phyloP scores from a whole-genome alignment of 2,329 filamentous ascomycete genomes.

The Mycosphaerella arachidis region DNA sequence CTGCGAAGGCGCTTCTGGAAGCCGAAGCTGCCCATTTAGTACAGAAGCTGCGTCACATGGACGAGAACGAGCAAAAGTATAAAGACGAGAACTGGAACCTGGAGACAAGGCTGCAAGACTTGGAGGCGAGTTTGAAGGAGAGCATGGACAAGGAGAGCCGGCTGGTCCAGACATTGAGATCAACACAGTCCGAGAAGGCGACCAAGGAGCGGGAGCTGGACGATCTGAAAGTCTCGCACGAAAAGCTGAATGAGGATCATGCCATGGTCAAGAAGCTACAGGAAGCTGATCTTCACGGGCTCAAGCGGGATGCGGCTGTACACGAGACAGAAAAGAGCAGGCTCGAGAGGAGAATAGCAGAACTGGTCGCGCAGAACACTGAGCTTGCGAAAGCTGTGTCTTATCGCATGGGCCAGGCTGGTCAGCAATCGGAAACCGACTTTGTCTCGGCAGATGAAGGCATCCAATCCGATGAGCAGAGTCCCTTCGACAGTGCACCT shows the following conservation, averaged over 20 bases:
- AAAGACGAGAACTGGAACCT: conserved; percentile 99
- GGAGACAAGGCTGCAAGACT: conserved; percentile 85
- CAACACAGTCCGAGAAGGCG: conserved; percentile 69
- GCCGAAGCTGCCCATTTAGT: conserved; percentile 74
- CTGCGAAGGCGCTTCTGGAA: conserved; percentile 75
- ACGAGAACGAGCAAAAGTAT: conserved; percentile 92
- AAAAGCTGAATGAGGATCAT: conserved; percentile 78
- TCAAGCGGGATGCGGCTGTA: conserved; percentile 73
- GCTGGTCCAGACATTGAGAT: conserved; percentile 66
- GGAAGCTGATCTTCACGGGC: conserved; percentile 79
- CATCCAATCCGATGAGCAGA: conserved; percentile 49
- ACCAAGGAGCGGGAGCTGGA: conserved; percentile 80
- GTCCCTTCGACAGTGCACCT: conserved; percentile 85
- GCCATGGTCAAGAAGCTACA: conserved; percentile 71
- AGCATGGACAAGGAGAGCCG: conserved; percentile 78
- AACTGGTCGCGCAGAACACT: conserved; percentile 81
- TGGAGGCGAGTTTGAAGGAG: conserved; percentile 68
- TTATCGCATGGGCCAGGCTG: conserved; percentile 52
- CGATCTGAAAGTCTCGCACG: conserved; percentile 74
- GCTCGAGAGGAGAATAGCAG: conserved; percentile 80
- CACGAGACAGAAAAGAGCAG: conserved; percentile 74
- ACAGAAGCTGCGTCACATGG: conserved; percentile 74
- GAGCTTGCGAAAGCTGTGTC: conserved; percentile 83
- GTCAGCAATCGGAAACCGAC: conserved; percentile 30
- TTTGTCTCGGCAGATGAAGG: conserved; percentile 61